A percentile compares a stretch with the other conserved stretches of the same genome.
phyloP scores from a whole-genome alignment of 306 rosid genomes.

The Rubus idaeus region DNA sequence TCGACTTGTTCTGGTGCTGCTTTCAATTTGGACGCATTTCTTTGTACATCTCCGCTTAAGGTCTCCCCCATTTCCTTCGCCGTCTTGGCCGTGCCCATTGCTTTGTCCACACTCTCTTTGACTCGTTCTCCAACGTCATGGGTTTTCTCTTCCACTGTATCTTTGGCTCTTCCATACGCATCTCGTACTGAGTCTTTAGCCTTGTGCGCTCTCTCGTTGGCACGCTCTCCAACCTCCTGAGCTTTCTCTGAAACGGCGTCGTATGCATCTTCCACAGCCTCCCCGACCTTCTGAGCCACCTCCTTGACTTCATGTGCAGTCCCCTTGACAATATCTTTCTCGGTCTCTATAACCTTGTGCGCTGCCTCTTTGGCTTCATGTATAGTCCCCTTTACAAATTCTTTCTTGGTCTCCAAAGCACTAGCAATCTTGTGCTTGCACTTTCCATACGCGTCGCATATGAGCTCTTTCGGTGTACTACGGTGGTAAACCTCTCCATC shows the following conservation, averaged over 20 bases:
- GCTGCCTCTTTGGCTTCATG: constrained; percentile 20
- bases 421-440: constrained; percentile 55
- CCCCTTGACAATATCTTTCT: background rate
- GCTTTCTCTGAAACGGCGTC: background rate
- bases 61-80: constrained; percentile 37
- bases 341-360: constrained; percentile 4
- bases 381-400: constrained; percentile 23
- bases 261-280: constrained; percentile 19
- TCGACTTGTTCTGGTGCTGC: background rate
- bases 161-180: constrained; percentile 2
- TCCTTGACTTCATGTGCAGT: background rate
- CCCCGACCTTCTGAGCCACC: constrained; percentile 16
- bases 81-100: constrained; percentile 7
- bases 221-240: background rate
- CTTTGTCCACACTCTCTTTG: constrained; percentile 7
- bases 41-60: constrained; percentile 5
- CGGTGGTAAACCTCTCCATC: background rate
- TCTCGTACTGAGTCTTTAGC: constrained; percentile 9
- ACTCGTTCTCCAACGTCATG: constrained; percentile 28
- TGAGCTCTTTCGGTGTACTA: constrained; percentile 41
- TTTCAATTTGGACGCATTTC: constrained; percentile 31
- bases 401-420: constrained; percentile 50
- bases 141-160: constrained; percentile 14
- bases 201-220: constrained; percentile 17
- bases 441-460: constrained; percentile 67